Conservation (phyloP, 1,284 basidiomycete species). For the Irpex sp. region DNA sequence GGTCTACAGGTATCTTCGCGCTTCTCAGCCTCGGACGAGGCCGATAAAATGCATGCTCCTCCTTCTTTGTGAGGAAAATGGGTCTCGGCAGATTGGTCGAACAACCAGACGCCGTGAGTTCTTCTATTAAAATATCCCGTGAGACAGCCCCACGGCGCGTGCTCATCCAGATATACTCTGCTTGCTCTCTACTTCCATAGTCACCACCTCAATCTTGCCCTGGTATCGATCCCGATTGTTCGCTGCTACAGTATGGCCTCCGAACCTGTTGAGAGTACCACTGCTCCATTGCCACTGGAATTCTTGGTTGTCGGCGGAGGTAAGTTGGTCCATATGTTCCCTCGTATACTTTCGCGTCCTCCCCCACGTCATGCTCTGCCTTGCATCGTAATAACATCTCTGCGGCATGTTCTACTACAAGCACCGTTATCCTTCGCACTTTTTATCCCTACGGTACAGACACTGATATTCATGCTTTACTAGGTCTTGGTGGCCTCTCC, state of each 20-base stretch:
- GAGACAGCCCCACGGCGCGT: neutral
- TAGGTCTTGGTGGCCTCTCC: conserved; percentile 42
- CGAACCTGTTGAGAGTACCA: neutral
- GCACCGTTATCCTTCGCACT: neutral
- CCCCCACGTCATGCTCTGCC: neutral
- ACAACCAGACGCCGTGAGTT: neutral
- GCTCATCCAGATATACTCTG: neutral
- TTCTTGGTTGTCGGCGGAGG: conserved; percentile 14
- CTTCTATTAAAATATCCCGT: neutral
- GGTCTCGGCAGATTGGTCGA: neutral
- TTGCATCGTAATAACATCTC: neutral
- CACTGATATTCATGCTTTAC: neutral
- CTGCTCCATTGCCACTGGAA: conserved; percentile 11
- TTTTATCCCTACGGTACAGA: neutral
- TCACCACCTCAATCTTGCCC: neutral
- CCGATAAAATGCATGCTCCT: neutral
- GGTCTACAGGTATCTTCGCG: neutral
- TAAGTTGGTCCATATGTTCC: neutral
- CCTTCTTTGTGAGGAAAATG: neutral
- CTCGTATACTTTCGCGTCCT: neutral
- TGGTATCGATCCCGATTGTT: neutral
- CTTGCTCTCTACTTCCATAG: neutral
- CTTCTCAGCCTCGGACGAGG: neutral
- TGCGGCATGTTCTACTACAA: neutral
- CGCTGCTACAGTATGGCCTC: neutral